Base-by-base conservation (phyloP, 257 asterid genomes). In the Capsicum rhomboideum region DNA sequence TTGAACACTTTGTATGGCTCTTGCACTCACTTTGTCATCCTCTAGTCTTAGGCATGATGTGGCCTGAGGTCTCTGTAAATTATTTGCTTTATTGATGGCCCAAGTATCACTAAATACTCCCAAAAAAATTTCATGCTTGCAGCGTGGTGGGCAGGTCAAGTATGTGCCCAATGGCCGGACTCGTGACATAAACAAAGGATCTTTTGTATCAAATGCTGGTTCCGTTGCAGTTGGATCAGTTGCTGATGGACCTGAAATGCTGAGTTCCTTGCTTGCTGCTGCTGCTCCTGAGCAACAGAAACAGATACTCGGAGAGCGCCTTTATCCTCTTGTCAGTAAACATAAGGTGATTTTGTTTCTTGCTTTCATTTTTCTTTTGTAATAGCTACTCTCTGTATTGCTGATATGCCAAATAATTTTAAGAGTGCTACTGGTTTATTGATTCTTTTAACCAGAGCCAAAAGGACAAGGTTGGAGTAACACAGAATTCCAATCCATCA, bases 261-360 rank as follows among this genome's bases (percentile, higher is more conserved):
- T 92, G 64, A 92, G 95, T 83, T 93, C 91, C 87, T 81, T 89
- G 94, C 97, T 95, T 80, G 90, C 97, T 87, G 91, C 93, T 50
- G 90, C 95, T 80, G 85, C 97, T 82, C 94, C 94, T 9, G 94
- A 92, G 86, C 86, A 90, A 84, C 97, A 91, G 90, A 95, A 94
- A 88, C 94, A 90, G 77, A 93, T 95, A 56, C 89, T 95, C 10
- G 97, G 99, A 82, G 97, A 92, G 86, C 94, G 88, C 77, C 95
- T 95, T 37, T 93, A 85, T 81, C 99, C 98, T 5, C 97, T 94
- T n/a, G 99, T 95, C 89, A 86, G 84, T 82, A 86, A 88, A 29
- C 96, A 84, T 77, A 88, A 93, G 97, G 98, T 93, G 74, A 88
- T 78, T 23, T 74, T 34, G 34, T 74, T 72, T 23, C 59, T 74